Conservation (phyloP, 257 asterid species). For the Nicotiana tabacum region DNA sequence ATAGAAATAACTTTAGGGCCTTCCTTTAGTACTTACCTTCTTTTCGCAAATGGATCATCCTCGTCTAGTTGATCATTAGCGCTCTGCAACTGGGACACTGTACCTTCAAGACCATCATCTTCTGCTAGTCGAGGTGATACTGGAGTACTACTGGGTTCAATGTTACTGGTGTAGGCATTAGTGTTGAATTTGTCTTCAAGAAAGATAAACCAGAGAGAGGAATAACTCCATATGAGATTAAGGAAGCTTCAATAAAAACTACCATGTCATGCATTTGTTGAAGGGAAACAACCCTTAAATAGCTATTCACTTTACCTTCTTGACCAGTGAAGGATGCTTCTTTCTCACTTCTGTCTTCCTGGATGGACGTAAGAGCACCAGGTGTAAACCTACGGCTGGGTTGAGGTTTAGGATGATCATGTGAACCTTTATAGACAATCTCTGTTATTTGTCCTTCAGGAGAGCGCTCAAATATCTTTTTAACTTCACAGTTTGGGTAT, state of each 20-base stretch:
- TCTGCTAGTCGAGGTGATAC: constrained; percentile 62
- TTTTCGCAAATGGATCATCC: constrained; percentile 63
- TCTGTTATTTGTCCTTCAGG: constrained; percentile 92
- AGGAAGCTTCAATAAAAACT: not conserved
- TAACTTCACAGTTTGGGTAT: constrained; percentile 90
- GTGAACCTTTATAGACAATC: constrained; percentile 91
- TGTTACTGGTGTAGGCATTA: constrained; percentile 23
- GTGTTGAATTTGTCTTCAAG: constrained; percentile 51
- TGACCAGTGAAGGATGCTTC: constrained; percentile 43
- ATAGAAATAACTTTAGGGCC: not conserved
- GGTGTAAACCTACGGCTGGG: constrained; percentile 72
- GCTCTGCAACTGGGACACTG: constrained; percentile 47
- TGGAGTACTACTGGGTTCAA: constrained; percentile 59
- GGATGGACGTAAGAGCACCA: constrained; percentile 64
- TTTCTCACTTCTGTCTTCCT: constrained; percentile 65
- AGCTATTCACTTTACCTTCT: constrained; percentile 52
- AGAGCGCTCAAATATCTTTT: constrained; percentile 88
- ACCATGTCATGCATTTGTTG: constrained; percentile 4
- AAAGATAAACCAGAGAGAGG: constrained; percentile 13
- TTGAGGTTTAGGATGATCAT: constrained; percentile 96
- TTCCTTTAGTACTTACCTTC: constrained; percentile 43
- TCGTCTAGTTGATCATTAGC: constrained; percentile 63
- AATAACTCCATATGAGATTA: constrained; percentile 1
- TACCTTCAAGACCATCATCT: constrained; percentile 56
- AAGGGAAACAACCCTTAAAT: not conserved